Evolutionary conservation across 2,329 filamentous ascomycete genomes (phyloP), one percentile per base, ranked within the genome.

Genomic region (Bipolaris victoriae): DNA sequence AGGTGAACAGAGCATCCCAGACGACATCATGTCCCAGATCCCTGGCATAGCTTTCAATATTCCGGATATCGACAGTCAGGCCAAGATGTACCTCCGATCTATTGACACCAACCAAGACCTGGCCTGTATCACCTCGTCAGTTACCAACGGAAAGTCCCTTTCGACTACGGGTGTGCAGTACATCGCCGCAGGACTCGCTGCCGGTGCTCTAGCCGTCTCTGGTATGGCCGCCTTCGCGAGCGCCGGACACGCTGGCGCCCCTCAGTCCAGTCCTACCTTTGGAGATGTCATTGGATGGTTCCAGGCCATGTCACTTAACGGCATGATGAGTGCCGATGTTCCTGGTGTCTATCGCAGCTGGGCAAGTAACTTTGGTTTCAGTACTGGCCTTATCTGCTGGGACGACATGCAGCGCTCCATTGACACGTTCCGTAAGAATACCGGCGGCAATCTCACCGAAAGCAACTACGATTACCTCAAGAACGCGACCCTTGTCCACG

Each of bases 241-340:
- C 36, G 83, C 80, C 50, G 83, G 84, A 35, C 80, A 80, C 35
- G 76, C 77, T 16, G 79, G 78, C 44, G 82, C 81, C 16, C 82
- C 86, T 2, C 83, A 89, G 10, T 81, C 88, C 39, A 95, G 91
- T 67, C 95, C 95, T 24, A 91, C 89, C 51, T 97, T 98, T 74
- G 84, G 83, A 43, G 91, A 97, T 71, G 88, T 96, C 46, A 84
- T 97, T 65, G 88, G 89, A 60, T 96, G 91, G 86, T 97, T 98
- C 77, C 93, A 98, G 78, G 89, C 90, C 48, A 90, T 98, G 83
- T 92, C 95, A 26, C 90, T 95, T 81, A 97, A 95, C 77, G 93
- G 95, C 64, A 98, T 98, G 95, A 83, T 97, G 75, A 96, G 91
- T 58, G 93, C 96, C 68, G 86, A 88, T 68, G 92, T 97, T 66